Percentiles rank a stretch among this genome's conserved stretches.
These are phyloP conservation scores for Mycosphaerella sp. DNA, from an alignment of 2,329 filamentous ascomycete genomes.

Conservation along the genomic window DNA sequence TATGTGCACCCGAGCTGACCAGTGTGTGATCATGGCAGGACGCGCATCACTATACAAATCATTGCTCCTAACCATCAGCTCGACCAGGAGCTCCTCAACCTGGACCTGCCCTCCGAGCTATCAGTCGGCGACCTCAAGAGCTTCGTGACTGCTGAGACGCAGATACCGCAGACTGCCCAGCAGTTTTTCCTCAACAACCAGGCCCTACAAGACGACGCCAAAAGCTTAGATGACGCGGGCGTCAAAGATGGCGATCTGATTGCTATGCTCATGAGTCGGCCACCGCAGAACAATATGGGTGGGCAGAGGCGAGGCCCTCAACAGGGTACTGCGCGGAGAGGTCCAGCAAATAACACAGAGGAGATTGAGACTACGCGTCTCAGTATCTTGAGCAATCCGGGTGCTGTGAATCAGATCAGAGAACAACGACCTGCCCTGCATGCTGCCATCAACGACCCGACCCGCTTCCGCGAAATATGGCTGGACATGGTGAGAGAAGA, in stretches of 20 bases:
- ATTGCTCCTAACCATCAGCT: slow-evolving; percentile 62
- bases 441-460: slow-evolving; percentile 66
- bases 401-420: slow-evolving; percentile 63
- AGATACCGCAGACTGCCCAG: slow-evolving; percentile 65
- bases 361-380: slow-evolving; percentile 77
- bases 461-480: slow-evolving; percentile 68
- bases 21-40: slow-evolving; percentile 48
- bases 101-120: slow-evolving; percentile 78
- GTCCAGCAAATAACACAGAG: slow-evolving; percentile 19
- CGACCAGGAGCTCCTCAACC: slow-evolving; percentile 69
- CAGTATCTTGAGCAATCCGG: slow-evolving; percentile 73
- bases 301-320: slow-evolving; percentile 36
- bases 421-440: slow-evolving; percentile 71
- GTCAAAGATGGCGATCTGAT: slow-evolving; percentile 90
- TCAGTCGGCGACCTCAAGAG: slow-evolving; percentile 79
- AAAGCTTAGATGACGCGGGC: slow-evolving; percentile 74
- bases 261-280: slow-evolving; percentile 63
- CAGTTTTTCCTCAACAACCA: slow-evolving; percentile 87
- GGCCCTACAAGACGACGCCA: slow-evolving; percentile 67
- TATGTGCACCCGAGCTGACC: slow-evolving; percentile 20
- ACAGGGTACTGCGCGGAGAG: slow-evolving; percentile 19
- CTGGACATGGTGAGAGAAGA: slow-evolving; percentile 63
- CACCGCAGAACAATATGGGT: slow-evolving; percentile 37
- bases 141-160: slow-evolving; percentile 77
- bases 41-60: slow-evolving; percentile 76